Evolutionary conservation across 164 flowering plant species (phyloP), one percentile per base, ranked within the genome.

Genomic region (Brasenia schreberi): DNA sequence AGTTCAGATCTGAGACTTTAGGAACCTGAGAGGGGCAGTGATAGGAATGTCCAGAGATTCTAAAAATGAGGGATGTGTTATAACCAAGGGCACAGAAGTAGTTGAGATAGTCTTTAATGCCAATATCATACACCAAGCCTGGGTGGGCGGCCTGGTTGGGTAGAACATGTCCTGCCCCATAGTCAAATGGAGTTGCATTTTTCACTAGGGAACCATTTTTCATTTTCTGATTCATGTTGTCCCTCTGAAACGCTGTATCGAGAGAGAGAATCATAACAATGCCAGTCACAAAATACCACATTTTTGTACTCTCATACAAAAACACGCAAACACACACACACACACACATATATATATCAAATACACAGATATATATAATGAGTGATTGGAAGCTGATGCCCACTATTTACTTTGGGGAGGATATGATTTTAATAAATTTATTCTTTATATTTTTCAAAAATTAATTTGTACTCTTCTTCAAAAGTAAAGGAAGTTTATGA

Each of bases 121-220:
- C 58, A 44, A 73, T 56, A 63, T 76, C 79, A n/a, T 76, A 76
- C 18, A 89, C 84, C 18, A 89, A 76, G 12, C 96, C 92, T 0
- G 96, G 96, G 63, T 84, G 80, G 73, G 69, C 66, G 1, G 96
- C 92, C 0, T 70, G 70, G 74, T 80, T 82, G 10, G 92, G 92
- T 19, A 72, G 53, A 1, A 87, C 68, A 42, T 83, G 88, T 0
- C 96, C 96, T 12, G 89, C 77, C 0, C 96, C 92, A 58, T 77
- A 79, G 19, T 53, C 75, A 53, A 85, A 87, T 5, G 92, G 86
- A 0, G 81, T 81, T 14, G 83, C 85, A 23, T 23, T 12, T 66
- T 66, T 66, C 0, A 7, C 3, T 4, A 53, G 2, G 1, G 74
- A 59, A 1, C 68, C 63, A 63, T 79, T 73, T 0, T 11, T 59